A percentile compares a stretch with the other conserved stretches of the same genome.
Conservation (phyloP, 352 stramenopile genomes). For the Achlya hypogyna region DNA sequence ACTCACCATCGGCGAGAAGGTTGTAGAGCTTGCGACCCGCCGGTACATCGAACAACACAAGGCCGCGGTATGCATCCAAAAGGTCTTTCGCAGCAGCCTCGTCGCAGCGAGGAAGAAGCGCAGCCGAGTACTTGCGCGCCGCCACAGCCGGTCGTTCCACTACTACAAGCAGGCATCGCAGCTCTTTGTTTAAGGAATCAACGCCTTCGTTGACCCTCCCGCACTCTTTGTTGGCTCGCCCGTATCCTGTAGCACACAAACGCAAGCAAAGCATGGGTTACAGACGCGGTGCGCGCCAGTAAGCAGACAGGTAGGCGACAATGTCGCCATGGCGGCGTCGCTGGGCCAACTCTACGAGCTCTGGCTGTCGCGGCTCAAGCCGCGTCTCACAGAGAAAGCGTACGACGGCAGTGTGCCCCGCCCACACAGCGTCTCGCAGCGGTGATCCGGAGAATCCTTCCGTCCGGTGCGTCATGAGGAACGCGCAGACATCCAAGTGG, state of each 20-base stretch:
- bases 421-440: neutral
- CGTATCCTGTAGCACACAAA: too few relatives aligned
- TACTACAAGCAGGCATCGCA: constrained; percentile 18
- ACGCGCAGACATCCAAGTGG: constrained; percentile 38
- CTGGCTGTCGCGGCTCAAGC: neutral
- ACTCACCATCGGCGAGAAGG: constrained; percentile 72
- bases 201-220: too few relatives aligned
- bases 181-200: neutral
- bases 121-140: neutral
- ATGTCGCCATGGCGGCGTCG: neutral
- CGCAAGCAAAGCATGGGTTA: too few relatives aligned
- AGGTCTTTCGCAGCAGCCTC: constrained; percentile 30
- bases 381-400: neutral
- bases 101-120: constrained; percentile 14
- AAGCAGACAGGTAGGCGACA: neutral
- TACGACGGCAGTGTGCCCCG: neutral
- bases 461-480: constrained; percentile 30
- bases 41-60: constrained; percentile 58
- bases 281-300: neutral
- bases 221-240: too few relatives aligned
- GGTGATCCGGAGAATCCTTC: constrained; percentile 29
- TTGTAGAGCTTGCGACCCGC: constrained; percentile 65
- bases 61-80: constrained; percentile 51
- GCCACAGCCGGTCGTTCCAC: neutral
- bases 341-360: neutral